Evolutionary conservation across 495 filamentous ascomycete species (phyloP).

Genomic region (Achaetomiella virescens): DNA sequence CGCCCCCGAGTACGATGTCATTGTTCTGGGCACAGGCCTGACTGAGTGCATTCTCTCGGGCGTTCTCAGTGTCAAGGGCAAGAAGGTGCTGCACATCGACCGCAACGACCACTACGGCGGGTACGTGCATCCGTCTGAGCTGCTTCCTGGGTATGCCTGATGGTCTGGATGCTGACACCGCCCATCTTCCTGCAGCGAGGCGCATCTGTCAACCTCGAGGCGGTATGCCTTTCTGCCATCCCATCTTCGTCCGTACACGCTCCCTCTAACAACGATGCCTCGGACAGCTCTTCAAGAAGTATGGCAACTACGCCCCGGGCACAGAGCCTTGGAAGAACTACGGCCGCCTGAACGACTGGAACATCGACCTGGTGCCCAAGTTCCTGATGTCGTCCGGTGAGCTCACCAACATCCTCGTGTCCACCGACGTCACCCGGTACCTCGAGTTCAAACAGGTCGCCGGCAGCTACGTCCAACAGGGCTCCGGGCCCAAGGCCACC

Average conservation of each 20-base stretch:
- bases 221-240: slow-evolving; percentile 50
- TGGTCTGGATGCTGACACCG: slow-evolving; percentile 21
- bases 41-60: slow-evolving; percentile 98
- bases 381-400: slow-evolving; percentile 97
- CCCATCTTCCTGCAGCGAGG: slow-evolving; percentile 58
- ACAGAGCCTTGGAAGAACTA: slow-evolving; percentile 98
- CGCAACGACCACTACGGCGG: slow-evolving; percentile 98
- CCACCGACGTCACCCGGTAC: slow-evolving; percentile 94
- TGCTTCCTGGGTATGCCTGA: too few relatives aligned
- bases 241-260: not conserved
- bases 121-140: slow-evolving; percentile 45
- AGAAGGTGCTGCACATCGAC: slow-evolving; percentile 98
- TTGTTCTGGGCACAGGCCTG: slow-evolving; percentile 95
- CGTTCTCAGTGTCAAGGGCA: slow-evolving; percentile 96
- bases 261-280: slow-evolving; percentile 5
- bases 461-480: slow-evolving; percentile 94
- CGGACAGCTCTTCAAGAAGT: slow-evolving; percentile 83
- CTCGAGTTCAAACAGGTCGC: slow-evolving; percentile 98
- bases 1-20: slow-evolving; percentile 92
- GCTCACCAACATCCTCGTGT: slow-evolving; percentile 94
- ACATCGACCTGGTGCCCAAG: slow-evolving; percentile 97
- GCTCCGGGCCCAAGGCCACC: slow-evolving; percentile 71
- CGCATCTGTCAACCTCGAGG: slow-evolving; percentile 89
- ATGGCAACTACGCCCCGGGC: slow-evolving; percentile 71
- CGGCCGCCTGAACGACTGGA: slow-evolving; percentile 96